A percentile compares a stretch with the other conserved stretches of the same genome.
Evolutionary conservation across 805 yeast genomes (phyloP).

Genomic region (Saccharomyces jurei): DNA sequence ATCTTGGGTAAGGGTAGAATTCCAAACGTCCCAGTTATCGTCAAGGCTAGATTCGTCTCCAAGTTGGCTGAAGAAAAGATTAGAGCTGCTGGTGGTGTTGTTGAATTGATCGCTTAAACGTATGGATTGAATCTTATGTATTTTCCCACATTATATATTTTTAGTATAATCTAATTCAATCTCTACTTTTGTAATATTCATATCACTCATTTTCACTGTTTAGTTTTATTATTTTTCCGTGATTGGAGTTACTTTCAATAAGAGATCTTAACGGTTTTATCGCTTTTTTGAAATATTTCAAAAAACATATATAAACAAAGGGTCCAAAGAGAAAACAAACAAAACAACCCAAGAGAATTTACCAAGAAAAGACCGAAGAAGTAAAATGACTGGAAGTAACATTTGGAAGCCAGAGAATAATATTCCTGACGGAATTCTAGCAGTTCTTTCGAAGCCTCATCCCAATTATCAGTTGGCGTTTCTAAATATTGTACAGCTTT

Average conservation of each 20-base stretch:
- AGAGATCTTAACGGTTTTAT: background rate
- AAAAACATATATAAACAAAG: background rate
- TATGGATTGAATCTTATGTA: conserved; percentile 1
- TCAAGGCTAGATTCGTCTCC: conserved; percentile 98
- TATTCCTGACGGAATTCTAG: conserved; percentile 27
- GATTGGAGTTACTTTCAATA: background rate
- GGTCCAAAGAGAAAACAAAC: background rate
- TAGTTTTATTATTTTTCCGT: background rate
- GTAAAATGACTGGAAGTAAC: conserved; percentile 9
- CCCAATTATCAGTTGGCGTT: conserved; percentile 47
- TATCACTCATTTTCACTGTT: background rate
- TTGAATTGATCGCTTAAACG: conserved; percentile 93
- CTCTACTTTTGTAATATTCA: background rate
- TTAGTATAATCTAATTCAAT: background rate
- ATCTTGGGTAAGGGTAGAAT: conserved; percentile 98
- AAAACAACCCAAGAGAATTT: background rate
- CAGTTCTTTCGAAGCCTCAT: conserved; percentile 17
- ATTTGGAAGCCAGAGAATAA: conserved; percentile 40
- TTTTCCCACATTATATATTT: background rate
- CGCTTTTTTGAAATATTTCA: background rate
- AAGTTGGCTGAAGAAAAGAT: conserved; percentile 99
- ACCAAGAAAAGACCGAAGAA: background rate
- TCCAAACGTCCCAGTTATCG: conserved; percentile 97
- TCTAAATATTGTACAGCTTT: conserved; percentile 56
- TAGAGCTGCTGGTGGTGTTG: conserved; percentile 99